Base-by-base conservation (phyloP, 805 yeast species). In the Metschnikowia cubensis region DNA sequence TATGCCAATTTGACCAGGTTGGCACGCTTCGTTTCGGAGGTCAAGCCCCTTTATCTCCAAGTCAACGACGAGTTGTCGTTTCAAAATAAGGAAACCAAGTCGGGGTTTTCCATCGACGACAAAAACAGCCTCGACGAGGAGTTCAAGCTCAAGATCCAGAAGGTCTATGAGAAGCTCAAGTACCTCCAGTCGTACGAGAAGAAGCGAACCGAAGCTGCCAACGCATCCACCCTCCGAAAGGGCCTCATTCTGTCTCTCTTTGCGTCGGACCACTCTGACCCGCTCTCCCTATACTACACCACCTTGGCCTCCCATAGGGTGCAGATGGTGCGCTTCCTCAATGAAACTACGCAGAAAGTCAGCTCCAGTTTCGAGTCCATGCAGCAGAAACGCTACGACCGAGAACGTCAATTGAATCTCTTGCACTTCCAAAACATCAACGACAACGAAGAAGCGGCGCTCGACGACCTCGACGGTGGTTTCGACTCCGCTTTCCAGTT, bases 81-180 rank as follows among this genome's bases (percentile, higher is more conserved):
- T n/a, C 25, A 8, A 14, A 52, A 45, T 25, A 42, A 25, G 22
- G 45, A 45, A 6, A 29, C 45, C 10, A 38, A 34, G 3, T 42
- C 44, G 11, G 57, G 55, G 6, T 68, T 80, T 62, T 58, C 75
- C 22, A 71, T 73, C 31, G 70, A 66, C 8, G 84, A 81, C 36
- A 79, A 81, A 57, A 80, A 81, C 52, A 71, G 74, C 35, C 72
- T 83, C 20, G 87, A 82, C 55, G 76, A 80, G 43, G 82, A 81
- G 50, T 70, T 81, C 39, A 74, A 80, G 50, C 58, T 75, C 21
- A 78, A 80, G 59, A 57, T 82, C 42, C 83, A 80, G 55, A 74
- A 74, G 50, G 69, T 80, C 54, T 74, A 74, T 52, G 79, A 77
- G 50, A 76, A 80, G 58, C 70, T 80, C 42, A 77, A 76, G 51